Conservation (phyloP, 345 rosid genomes). For the Eucalyptus brandiana region DNA sequence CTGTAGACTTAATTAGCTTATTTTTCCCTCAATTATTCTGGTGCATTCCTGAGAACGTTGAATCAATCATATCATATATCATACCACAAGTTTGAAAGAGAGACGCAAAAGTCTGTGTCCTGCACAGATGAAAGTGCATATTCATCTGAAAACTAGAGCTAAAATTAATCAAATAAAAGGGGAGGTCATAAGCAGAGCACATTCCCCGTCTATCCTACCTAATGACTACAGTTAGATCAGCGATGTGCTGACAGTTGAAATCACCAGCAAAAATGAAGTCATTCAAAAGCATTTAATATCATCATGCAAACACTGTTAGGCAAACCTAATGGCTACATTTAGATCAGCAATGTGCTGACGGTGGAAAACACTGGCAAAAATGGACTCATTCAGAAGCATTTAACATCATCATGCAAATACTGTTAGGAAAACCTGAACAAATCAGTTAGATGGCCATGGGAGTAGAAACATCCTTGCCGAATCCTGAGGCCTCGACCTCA, state of each 20-base stretch:
- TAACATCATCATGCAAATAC: background rate
- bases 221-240: background rate
- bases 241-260: background rate
- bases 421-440: constrained; percentile 39
- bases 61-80: background rate
- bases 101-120: background rate
- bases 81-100: background rate
- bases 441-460: constrained; percentile 39
- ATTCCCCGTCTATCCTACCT: background rate
- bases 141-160: background rate
- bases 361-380: background rate
- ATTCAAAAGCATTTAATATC: background rate
- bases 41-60: background rate
- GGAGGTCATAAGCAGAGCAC: background rate
- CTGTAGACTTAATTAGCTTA: background rate
- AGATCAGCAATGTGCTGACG: background rate
- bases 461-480: constrained; percentile 29
- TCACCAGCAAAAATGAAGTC: background rate
- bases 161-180: background rate
- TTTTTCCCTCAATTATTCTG: background rate
- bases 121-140: background rate
- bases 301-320: background rate
- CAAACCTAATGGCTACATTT: background rate
- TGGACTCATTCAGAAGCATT: constrained; percentile 1
- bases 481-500: constrained; percentile 31